Conservation (phyloP, 495 filamentous ascomycete genomes). For the Tuber indicum region DNA sequence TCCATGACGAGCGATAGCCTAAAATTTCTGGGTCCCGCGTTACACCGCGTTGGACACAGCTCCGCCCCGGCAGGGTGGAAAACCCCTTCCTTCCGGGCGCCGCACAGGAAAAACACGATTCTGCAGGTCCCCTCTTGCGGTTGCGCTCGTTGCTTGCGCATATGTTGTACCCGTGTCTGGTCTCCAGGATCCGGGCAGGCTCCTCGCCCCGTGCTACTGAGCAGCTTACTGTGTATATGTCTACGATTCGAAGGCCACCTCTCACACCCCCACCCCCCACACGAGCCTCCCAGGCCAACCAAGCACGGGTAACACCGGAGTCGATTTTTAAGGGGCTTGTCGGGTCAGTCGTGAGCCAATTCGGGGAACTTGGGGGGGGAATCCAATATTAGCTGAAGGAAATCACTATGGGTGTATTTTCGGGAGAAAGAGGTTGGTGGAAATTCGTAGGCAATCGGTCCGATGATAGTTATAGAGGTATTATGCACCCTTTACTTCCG, state of each 20-base stretch:
- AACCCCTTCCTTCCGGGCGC: neutral
- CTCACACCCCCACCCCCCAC: neutral
- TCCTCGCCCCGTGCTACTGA: neutral
- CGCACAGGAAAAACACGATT: neutral
- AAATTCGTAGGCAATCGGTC: neutral
- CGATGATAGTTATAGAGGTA: neutral
- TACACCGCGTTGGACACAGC: neutral
- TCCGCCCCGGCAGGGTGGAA: neutral
- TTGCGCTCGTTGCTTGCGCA: neutral
- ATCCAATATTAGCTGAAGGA: neutral
- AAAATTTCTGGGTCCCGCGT: neutral
- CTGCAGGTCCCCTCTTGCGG: neutral
- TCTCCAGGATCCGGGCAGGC: neutral
- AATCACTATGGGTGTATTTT: neutral
- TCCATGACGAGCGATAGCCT: neutral
- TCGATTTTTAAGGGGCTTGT: neutral
- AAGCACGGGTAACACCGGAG: neutral
- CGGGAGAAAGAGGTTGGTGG: neutral
- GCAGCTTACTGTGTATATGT: neutral
- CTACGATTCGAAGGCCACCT: neutral
- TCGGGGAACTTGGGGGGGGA: neutral
- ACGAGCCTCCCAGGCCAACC: neutral
- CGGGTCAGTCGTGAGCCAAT: neutral
- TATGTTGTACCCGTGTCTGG: neutral
- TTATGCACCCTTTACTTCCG: neutral